phyloP scores from a whole-genome alignment of 495 filamentous ascomycete genomes.

The Lasiosphaeriaceae sp. region DNA sequence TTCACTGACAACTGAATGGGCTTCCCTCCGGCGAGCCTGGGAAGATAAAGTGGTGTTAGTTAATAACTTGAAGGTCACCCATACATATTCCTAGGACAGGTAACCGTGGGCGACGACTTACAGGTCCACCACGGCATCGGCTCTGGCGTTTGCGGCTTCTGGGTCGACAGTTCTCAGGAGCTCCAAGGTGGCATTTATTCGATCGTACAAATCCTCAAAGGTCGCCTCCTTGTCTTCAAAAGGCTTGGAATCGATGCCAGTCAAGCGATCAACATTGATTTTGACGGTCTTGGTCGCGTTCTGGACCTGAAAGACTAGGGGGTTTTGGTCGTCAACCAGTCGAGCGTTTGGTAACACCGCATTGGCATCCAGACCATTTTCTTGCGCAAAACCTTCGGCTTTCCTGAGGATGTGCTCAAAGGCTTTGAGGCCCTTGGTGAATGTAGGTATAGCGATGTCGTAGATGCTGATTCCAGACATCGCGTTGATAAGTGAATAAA shows the following conservation, averaged over 20 bases:
- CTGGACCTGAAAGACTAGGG: conserved; percentile 43
- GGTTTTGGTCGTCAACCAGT: conserved; percentile 45
- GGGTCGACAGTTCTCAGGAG: conserved; percentile 32
- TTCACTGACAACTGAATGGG: conserved; percentile 20
- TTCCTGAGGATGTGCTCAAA: conserved; percentile 15
- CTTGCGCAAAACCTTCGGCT: not conserved
- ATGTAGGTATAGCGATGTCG: conserved; percentile 18
- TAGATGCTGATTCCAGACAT: conserved; percentile 13
- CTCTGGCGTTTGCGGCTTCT: not conserved
- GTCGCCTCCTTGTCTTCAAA: conserved; percentile 36
- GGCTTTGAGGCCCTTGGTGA: conserved; percentile 19
- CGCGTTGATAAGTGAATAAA: too few species aligned
- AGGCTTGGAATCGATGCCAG: conserved; percentile 26
- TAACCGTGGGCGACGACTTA: not conserved
- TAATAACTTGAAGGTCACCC: too few species aligned
- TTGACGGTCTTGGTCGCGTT: conserved; percentile 31
- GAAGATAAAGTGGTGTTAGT: not conserved
- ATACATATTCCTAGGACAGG: too few species aligned
- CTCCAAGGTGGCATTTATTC: conserved; percentile 32
- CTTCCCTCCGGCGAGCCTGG: conserved; percentile 27
- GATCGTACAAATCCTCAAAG: conserved; percentile 37
- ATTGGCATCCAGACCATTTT: not conserved
- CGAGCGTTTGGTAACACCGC: conserved; percentile 17
- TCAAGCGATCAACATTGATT: conserved; percentile 38
- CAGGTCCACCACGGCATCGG: not conserved